phyloP scores from a whole-genome alignment of 106 monocot species.

The Gastrodia elata region DNA sequence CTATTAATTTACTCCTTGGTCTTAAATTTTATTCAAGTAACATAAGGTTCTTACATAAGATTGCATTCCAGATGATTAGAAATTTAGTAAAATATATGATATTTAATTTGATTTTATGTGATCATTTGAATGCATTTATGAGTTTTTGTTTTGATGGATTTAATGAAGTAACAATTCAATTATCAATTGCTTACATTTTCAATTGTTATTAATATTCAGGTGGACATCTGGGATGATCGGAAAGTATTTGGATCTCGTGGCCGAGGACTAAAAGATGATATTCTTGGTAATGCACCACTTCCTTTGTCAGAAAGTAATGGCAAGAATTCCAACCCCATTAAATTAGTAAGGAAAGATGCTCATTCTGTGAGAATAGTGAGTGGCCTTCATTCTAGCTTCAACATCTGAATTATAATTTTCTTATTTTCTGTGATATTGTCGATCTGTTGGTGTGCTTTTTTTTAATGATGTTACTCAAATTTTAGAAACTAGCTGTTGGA shows the following conservation, averaged over 20 bases:
- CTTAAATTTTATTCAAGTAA: too few relatives aligned
- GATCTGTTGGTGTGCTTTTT: neutral
- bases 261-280: slow-evolving; percentile 69
- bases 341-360: slow-evolving; percentile 75
- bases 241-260: slow-evolving; percentile 98
- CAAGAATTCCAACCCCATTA: slow-evolving; percentile 54
- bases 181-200: neutral
- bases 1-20: too few relatives aligned
- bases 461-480: slow-evolving; percentile 7
- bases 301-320: slow-evolving; percentile 42
- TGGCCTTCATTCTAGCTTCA: neutral
- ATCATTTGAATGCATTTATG: too few relatives aligned
- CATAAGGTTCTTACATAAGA: too few relatives aligned
- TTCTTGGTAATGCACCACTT: slow-evolving; percentile 52
- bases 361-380: slow-evolving; percentile 76
- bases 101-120: too few relatives aligned
- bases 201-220: slow-evolving; percentile 29
- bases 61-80: too few relatives aligned
- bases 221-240: slow-evolving; percentile 92
- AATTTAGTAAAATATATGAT: too few relatives aligned
- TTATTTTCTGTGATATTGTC: neutral
- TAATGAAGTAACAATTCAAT: neutral
- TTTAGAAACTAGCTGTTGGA: slow-evolving; percentile 90
- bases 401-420: neutral
- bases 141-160: too few relatives aligned